Evolutionary conservation across 1,139 yeast species (phyloP), one percentile per base, ranked within the genome.

Genomic region (Hyphopichia khmerensis): DNA sequence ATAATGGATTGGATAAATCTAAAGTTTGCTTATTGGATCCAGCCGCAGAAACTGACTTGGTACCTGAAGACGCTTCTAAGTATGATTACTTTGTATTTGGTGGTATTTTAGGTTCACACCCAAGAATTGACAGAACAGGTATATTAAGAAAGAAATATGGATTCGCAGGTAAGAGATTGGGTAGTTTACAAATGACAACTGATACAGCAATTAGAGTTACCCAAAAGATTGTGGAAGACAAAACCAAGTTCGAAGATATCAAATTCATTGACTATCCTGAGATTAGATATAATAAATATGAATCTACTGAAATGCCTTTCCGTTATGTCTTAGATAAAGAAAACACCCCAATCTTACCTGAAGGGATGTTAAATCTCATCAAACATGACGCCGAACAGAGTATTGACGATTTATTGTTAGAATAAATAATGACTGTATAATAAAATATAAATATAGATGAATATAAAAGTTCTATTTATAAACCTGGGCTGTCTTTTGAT

Each of bases 281-380:
- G 64, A 85, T 93, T 51, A 80, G 89, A 59, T 91, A 87, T 69
- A 85, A 75, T 66, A 85, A 84, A 62, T 81, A 87, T 58, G 98
- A 93, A 64, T 87, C 96, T 6, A 90, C 96, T 0, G 97, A 93
- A 60, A 93, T 93, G 99, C 99, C 99, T 3, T 93, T 93, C 69
- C 75, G 98, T 59, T 93, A 93, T 56, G 85, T 93, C 26, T 68
- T 83, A 43, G 84, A 83, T 50, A 70, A 65, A 3, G 56, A 76
- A 2, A 81, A 80, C 3, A 75, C 76, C 48, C 98, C 98, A 1
- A 86, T 93, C 17, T 72, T 93, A 57, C 99, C 99, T 1, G 77
- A 78, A 48, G 98, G 98, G 0, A 91, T 93, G 98, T 71, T 88
- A 48, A 84, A 85, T 35, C 76, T 91, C 60, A 91, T 93, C 56